A percentile compares a stretch with the other conserved stretches of the same genome.
phyloP scores from a whole-genome alignment of 768 basidiomycete genomes.

The Lactarius trivialis region DNA sequence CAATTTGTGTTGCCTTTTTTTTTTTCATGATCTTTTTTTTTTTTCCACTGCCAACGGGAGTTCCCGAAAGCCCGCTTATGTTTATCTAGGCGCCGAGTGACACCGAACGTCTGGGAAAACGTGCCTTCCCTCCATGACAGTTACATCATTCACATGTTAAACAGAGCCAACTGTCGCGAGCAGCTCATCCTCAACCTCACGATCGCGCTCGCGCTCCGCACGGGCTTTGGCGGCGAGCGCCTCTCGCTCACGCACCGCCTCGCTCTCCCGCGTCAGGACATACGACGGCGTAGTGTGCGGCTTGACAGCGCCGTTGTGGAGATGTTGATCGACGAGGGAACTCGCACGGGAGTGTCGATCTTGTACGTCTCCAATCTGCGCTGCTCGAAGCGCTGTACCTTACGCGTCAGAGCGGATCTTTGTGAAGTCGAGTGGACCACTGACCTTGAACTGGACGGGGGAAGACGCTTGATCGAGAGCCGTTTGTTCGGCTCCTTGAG shows the following conservation, averaged over 20 bases:
- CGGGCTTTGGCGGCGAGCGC: conserved; percentile 7
- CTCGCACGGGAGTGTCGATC: conserved; percentile 75
- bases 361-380: conserved; percentile 54
- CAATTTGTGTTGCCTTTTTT: too few relatives aligned
- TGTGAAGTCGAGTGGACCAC: not conserved
- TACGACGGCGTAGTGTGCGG: conserved; percentile 30
- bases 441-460: conserved; percentile 94
- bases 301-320: conserved; percentile 74
- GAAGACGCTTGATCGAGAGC: conserved; percentile 76
- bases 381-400: conserved; percentile 84
- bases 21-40: too few relatives aligned
- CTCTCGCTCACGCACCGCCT: conserved; percentile 20
- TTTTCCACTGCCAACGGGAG: too few relatives aligned
- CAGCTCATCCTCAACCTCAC: conserved; percentile 22
- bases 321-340: conserved; percentile 80
- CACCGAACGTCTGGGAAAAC: not conserved
- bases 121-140: not conserved
- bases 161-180: conserved; percentile 8
- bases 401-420: conserved; percentile 5
- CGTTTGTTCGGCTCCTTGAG: conserved; percentile 78
- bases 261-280: conserved; percentile 16
- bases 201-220: conserved; percentile 8
- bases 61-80: too few relatives aligned
- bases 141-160: not conserved
- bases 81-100: not conserved